Evolutionary conservation across 1,284 basidiomycete genomes (phyloP).

Genomic region (Sporisorium iseilematis-ciliati): DNA sequence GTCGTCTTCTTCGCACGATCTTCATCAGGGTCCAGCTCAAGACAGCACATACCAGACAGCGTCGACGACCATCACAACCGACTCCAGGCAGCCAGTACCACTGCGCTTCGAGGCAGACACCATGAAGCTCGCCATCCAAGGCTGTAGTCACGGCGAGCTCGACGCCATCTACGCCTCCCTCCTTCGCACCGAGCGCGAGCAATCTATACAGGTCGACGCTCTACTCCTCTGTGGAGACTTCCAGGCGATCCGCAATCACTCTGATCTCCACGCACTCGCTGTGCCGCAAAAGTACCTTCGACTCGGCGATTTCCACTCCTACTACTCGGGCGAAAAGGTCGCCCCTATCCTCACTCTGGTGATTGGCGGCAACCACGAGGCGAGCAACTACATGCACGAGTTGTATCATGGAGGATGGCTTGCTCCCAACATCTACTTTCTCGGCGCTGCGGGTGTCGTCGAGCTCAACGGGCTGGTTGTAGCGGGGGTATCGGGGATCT

Average conservation of each 20-base stretch:
- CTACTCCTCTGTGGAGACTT: constrained; percentile 93
- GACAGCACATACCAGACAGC: constrained; percentile 1
- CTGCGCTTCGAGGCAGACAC: neutral
- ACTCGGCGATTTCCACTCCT: constrained; percentile 79
- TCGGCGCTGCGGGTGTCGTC: constrained; percentile 91
- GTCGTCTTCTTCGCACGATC: neutral
- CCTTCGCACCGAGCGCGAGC: constrained; percentile 75
- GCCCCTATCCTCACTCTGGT: constrained; percentile 92
- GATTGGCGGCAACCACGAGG: constrained; percentile 98
- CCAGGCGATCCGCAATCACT: constrained; percentile 84
- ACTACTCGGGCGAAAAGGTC: constrained; percentile 83
- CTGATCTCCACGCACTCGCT: constrained; percentile 89
- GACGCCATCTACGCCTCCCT: constrained; percentile 83
- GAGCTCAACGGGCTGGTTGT: constrained; percentile 84
- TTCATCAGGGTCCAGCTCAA: neutral
- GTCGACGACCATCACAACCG: neutral
- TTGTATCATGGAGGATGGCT: constrained; percentile 78
- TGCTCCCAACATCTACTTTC: constrained; percentile 95
- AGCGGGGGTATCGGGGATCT: constrained; percentile 92
- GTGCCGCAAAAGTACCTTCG: constrained; percentile 89
- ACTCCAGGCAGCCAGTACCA: neutral
- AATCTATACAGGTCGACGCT: constrained; percentile 81
- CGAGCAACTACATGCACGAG: constrained; percentile 97
- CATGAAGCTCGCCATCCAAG: constrained; percentile 87
- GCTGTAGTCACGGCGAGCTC: constrained; percentile 86